These are phyloP conservation scores for Brettanomyces custersianus DNA, from an alignment of 805 yeast species.

Conservation along the genomic window DNA sequence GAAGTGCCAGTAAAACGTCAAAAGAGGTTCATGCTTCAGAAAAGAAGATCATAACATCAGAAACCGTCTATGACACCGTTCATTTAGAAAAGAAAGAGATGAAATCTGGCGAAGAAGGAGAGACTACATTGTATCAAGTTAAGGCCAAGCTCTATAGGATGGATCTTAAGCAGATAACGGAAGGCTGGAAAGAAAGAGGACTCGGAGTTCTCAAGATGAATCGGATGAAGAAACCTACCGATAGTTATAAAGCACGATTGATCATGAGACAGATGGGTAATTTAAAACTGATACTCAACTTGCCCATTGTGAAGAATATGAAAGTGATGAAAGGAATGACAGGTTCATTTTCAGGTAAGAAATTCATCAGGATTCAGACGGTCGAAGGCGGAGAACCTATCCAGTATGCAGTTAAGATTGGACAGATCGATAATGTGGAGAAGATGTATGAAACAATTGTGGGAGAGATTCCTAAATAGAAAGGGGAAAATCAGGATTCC, in stretches of 20 bases:
- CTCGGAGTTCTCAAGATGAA: slow-evolving; percentile 83
- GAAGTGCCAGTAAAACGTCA: no score
- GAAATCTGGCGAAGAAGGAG: slow-evolving; percentile 88
- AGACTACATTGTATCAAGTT: slow-evolving; percentile 54
- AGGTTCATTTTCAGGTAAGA: slow-evolving; percentile 76
- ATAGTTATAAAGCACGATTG: slow-evolving; percentile 45
- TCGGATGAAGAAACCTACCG: slow-evolving; percentile 19
- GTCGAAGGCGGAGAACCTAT: slow-evolving; percentile 58
- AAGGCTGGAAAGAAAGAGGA: slow-evolving; percentile 96
- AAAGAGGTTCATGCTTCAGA: slow-evolving; percentile 14
- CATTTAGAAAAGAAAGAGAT: slow-evolving; percentile 51
- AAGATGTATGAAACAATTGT: slow-evolving; percentile 46
- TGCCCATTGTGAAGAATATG: slow-evolving; percentile 53
- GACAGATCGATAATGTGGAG: slow-evolving; percentile 50
- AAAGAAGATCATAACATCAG: slow-evolving; percentile 14
- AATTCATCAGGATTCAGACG: slow-evolving; percentile 68
- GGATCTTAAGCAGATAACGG: slow-evolving; percentile 52
- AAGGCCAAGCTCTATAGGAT: slow-evolving; percentile 74
- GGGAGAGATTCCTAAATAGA: slow-evolving; percentile 24
- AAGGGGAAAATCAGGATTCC: no score
- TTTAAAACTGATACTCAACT: slow-evolving; percentile 71
- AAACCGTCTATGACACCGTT: slow-evolving; percentile 41
- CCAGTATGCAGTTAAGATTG: slow-evolving; percentile 76
- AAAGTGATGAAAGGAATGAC: slow-evolving; percentile 73
- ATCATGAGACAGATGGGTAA: slow-evolving; percentile 90